These are phyloP conservation scores for Paraleonurus japonicus DNA, from an alignment of 257 asterid genomes.

Conservation along the genomic window DNA sequence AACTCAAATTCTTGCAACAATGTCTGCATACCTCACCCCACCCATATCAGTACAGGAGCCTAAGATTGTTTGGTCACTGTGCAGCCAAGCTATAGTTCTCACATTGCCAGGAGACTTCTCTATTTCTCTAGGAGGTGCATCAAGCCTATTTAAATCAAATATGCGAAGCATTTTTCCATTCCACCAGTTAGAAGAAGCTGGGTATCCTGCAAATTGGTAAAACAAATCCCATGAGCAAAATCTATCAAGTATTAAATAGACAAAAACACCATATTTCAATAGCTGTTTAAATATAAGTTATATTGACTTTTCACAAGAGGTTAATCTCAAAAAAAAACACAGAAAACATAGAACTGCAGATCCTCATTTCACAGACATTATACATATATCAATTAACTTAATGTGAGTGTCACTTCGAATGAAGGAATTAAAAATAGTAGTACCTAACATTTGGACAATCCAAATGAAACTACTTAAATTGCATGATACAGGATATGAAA, in stretches of 20 bases:
- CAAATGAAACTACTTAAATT: background rate
- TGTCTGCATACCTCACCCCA: conserved; percentile 74
- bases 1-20: background rate
- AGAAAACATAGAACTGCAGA: background rate
- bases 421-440: background rate
- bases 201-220: conserved; percentile 56
- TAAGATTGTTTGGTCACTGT: conserved; percentile 84
- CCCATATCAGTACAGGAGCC: conserved; percentile 87
- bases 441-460: background rate
- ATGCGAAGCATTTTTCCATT: conserved; percentile 76
- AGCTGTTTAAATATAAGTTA: background rate
- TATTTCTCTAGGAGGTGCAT: conserved; percentile 88
- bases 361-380: background rate
- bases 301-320: background rate
- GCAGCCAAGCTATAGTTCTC: conserved; percentile 89
- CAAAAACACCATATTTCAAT: background rate
- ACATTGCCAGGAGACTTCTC: conserved; percentile 86
- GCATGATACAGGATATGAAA: background rate
- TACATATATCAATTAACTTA: background rate
- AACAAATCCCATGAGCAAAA: conserved; percentile 8
- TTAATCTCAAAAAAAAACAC: background rate
- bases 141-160: conserved; percentile 76
- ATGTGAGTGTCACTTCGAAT: background rate
- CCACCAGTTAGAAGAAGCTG: conserved; percentile 81
- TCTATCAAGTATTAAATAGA: background rate